Evolutionary conservation across 2,329 filamentous ascomycete species (phyloP), one percentile per base, ranked within the genome.

Genomic region (Xylariales sp.): DNA sequence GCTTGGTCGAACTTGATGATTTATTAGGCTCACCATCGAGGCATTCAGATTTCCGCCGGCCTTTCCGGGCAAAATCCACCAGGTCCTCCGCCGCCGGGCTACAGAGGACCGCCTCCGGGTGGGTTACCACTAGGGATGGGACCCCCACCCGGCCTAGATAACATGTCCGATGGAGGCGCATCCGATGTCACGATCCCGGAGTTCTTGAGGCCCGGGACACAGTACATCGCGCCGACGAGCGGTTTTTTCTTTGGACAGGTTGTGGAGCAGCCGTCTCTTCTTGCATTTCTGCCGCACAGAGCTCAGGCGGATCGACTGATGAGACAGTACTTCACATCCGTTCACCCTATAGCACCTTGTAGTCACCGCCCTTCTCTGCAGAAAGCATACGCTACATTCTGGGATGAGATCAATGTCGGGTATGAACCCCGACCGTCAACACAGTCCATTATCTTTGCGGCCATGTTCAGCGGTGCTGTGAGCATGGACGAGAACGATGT

Each of bases 291-390:
- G 6, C 84, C 84, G 0, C 67, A 73, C 4, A 71, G 70, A 44
- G 56, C 62, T 9, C 68, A 75, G 3, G 78, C 80, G 3, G 78
- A 87, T 57, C 69, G 70, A 25, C 66, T 90, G 3, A 67, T 87
- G 32, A 64, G 72, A 32, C 81, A 83, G 43, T 89, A 89, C 52
- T 85, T 83, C 59, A 55, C 69, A 19, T 75, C 76, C 12, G 84
- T 88, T 11, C 82, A 89, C 56, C 74, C 79, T 3, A 71, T 89
- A 40, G 80, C 80, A 18, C 73, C 78, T n/a, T 74, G 79, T 27
- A 69, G 87, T 1, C 84, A 89, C 56, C 70, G 76, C 16, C 79
- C 80, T 1, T 78, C 79, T 0, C 83, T 89, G 44, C 76, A 86
- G 54, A 65, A 65, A 14, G 72, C 80, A 32, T 88, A 88, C 52